Percentiles rank a stretch among this genome's conserved stretches.
Conservation (phyloP, 495 filamentous ascomycete species). For the Bombardia bombarda region DNA sequence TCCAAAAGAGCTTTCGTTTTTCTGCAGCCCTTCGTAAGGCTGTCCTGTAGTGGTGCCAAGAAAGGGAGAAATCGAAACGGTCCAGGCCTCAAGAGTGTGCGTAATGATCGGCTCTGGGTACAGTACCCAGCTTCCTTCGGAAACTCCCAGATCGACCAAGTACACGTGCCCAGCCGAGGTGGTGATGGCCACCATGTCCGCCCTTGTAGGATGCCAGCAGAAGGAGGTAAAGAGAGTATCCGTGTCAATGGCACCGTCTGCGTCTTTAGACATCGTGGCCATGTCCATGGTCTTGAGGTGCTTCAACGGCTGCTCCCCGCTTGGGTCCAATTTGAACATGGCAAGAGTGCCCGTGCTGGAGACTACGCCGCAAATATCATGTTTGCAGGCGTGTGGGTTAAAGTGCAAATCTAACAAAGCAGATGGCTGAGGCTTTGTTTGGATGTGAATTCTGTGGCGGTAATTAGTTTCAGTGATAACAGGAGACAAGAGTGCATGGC, state of each 20-base stretch:
- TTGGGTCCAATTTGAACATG: constrained; percentile 45
- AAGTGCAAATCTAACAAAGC: constrained; percentile 87
- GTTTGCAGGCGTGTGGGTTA: constrained; percentile 42
- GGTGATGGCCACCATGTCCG: constrained; percentile 51
- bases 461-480: constrained; percentile 2
- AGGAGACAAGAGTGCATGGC: constrained; percentile 8
- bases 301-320: constrained; percentile 18
- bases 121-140: constrained; percentile 18
- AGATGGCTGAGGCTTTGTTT: constrained; percentile 49
- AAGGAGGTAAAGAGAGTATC: constrained; percentile 61
- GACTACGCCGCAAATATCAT: constrained; percentile 55
- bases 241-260: constrained; percentile 29
- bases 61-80: constrained; percentile 42
- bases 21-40: background rate
- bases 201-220: constrained; percentile 54
- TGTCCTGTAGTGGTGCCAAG: background rate
- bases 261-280: constrained; percentile 9
- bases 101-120: constrained; percentile 24
- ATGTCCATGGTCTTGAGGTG: constrained; percentile 24
- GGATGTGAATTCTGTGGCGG: constrained; percentile 27
- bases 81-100: constrained; percentile 60
- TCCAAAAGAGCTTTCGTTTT: constrained; percentile 7
- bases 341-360: constrained; percentile 63
- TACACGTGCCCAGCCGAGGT: constrained; percentile 57
- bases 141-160: constrained; percentile 33